Evolutionary conservation across 2,329 filamentous ascomycete genomes (phyloP), one percentile per base, ranked within the genome.

Genomic region (Pyricularia pennisetigena): DNA sequence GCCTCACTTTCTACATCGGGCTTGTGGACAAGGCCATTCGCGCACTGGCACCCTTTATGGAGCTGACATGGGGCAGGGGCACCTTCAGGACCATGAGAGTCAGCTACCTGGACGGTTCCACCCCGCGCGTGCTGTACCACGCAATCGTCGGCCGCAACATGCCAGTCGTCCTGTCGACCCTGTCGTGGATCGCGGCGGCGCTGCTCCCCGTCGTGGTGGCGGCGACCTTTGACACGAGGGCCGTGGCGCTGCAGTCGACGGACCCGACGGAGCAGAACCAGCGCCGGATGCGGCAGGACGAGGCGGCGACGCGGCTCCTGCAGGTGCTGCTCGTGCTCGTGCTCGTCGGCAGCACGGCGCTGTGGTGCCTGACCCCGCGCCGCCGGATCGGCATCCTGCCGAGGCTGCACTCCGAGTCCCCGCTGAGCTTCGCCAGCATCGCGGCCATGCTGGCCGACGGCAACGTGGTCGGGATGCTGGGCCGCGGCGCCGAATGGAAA

Each of bases 401-500:
- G 20, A 72, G 75, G 1, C 71, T 67, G 20, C 29, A 26, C 3
- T 26, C 41, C 20, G 57, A 9, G 12, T 23, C 73, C 8, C 74
- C 74, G 9, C 75, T 74, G 2, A 77, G 73, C 29, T 77, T 80
- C 66, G 79, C 78, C n/a, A 76, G 76, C n/a, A 69, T 76, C 24
- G 76, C 76, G 0, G 76, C 77, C 0, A 71, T 79, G 28, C 72
- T 80, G 2, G 77, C 74, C 0, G 78, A 79, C 29, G 78, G 78
- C 0, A 79, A 80, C 69, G 68, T 79, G 3, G 72, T 78, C 32
- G 73, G 74, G 1, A 71, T 74, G 41, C 70, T 76, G 7, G 70
- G 71, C 2, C 70, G 73, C 3, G 73, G 72, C 4, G 72, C 73
- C 6, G 74, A 76, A 71, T 75, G 74, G 74, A 70, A 71, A 69